Base-by-base conservation (phyloP, 164 flowering plant species). In the Vitis rotundifolia region DNA sequence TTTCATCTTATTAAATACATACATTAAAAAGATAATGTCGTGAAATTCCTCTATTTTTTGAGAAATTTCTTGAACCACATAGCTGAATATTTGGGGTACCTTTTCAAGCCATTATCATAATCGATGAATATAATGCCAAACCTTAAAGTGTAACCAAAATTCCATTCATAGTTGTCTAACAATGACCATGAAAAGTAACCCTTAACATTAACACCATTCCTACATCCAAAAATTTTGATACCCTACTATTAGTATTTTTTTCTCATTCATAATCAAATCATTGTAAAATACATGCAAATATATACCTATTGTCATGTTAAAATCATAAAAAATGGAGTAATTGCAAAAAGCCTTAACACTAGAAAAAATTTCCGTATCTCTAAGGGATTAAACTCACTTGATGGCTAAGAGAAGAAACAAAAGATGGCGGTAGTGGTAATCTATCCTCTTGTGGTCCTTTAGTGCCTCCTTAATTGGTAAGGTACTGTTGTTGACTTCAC, bases 181-280 rank as follows among this genome's bases (percentile, higher is more conserved):
- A 79, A 70, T 60, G 82, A 62, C 82, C 82, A 79, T 5, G 18
- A 9, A 47, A 53, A 77, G 57, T 73, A 74, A 31, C 73, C 81
- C 44, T 18, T 75, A 44, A 78, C 76, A 8, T 75, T 55, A 7
- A n/a, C 78, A 1, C 81, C 79, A 6, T 68, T 63, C 49, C 72
- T 72, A 56, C 67, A 69, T 7, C 13, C 5, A 59, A 51, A 60
- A 58, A 59, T 11, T 5, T 8, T 5, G 44, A 50, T 44, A 64
- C 15, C 18, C 31, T 49, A 13, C 31, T 9, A 13, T 59, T 13
- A 22, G 9, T 48, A 62, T 9, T n/a, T 48, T 64, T 11, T 48
- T 22, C 26, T 22, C 26, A 22, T 22, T 22, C 26, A 22, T 22
- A 22, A n/a, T 37, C 12, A 15, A 26, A 15, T 60, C 53, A 63